Evolutionary conservation across 2,329 filamentous ascomycete species (phyloP).

Genomic region (Arthroderma sp.): DNA sequence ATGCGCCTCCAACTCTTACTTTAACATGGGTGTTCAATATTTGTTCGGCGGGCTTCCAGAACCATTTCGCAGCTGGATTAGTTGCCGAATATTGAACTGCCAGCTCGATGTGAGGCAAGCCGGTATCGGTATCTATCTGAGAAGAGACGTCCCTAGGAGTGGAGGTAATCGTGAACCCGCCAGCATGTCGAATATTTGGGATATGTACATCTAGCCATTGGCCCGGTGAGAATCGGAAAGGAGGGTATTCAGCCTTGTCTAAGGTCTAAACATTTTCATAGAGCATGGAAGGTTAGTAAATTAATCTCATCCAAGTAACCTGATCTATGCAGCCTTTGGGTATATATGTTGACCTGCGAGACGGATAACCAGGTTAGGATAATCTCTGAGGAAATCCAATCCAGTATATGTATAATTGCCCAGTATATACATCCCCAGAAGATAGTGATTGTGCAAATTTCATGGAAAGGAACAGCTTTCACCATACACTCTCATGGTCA

Average conservation of each 20-base stretch:
- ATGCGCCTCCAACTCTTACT: constrained; percentile 68
- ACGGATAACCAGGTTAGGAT: neutral
- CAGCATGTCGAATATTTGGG: constrained; percentile 55
- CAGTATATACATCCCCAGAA: no score
- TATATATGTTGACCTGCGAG: neutral
- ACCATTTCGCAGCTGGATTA: constrained; percentile 64
- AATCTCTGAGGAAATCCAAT: no score
- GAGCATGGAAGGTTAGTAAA: neutral
- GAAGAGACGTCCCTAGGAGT: constrained; percentile 47
- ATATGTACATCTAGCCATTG: constrained; percentile 83
- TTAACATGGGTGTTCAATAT: constrained; percentile 49
- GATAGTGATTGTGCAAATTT: neutral
- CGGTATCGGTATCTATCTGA: constrained; percentile 8
- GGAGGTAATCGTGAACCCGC: constrained; percentile 82
- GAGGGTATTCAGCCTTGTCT: constrained; percentile 17
- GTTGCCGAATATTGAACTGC: constrained; percentile 60
- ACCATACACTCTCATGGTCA: neutral
- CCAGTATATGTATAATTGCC: no score
- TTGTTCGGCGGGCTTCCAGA: constrained; percentile 49
- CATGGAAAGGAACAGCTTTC: neutral
- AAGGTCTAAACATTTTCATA: neutral
- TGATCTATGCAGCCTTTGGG: neutral
- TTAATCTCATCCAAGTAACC: neutral
- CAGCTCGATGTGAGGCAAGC: constrained; percentile 47
- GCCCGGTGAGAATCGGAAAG: constrained; percentile 58